These are phyloP conservation scores for Lepiota venenata DNA, from an alignment of 768 basidiomycete genomes.

Conservation along the genomic window DNA sequence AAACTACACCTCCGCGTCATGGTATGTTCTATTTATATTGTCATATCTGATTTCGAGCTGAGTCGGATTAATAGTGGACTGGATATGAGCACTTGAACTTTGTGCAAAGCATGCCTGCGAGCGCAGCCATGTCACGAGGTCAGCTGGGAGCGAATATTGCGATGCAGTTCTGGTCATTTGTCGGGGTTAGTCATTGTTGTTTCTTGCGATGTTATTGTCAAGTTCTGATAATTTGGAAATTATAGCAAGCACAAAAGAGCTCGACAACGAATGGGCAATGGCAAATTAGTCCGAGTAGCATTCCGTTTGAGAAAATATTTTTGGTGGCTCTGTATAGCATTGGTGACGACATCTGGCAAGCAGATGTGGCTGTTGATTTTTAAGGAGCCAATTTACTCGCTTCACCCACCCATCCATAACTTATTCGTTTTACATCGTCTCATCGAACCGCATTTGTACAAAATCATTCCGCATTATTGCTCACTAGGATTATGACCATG, in stretches of 20 bases:
- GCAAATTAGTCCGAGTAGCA: constrained; percentile 29
- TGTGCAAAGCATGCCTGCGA: constrained; percentile 9
- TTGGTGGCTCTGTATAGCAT: constrained; percentile 40
- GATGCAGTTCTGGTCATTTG: background rate
- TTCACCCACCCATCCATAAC: too few relatives aligned
- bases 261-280: constrained; percentile 25
- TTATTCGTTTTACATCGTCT: too few relatives aligned
- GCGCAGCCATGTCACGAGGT: constrained; percentile 9
- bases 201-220: background rate
- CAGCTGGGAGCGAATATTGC: constrained; percentile 11
- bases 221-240: background rate
- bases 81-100: constrained; percentile 13
- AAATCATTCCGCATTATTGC: too few relatives aligned
- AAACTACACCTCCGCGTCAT: constrained; percentile 34
- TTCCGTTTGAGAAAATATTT: constrained; percentile 39
- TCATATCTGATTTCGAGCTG: background rate
- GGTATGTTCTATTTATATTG: constrained; percentile 21
- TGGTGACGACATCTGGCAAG: constrained; percentile 45
- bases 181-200: background rate
- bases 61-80: constrained; percentile 17
- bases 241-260: background rate
- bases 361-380: constrained; percentile 41
- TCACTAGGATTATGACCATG: too few relatives aligned
- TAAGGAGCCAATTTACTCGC: background rate
- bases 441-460: too few relatives aligned